A percentile compares a stretch with the other conserved stretches of the same genome.
phyloP scores from a whole-genome alignment of 208 protist genomes.

The Herpetomonas tarakana region DNA sequence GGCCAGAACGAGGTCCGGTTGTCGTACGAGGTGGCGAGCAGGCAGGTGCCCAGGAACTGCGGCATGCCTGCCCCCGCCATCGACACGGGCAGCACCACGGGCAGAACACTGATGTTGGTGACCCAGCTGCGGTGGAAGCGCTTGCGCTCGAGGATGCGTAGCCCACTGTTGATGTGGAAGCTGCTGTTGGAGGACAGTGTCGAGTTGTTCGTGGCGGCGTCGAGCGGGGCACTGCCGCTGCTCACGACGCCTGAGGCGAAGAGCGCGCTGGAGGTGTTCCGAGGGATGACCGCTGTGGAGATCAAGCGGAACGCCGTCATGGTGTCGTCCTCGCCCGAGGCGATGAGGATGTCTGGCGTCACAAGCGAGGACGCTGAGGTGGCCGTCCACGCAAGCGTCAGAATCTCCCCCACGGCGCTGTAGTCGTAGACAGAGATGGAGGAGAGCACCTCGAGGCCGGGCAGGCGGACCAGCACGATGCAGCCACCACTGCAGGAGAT shows the following conservation, averaged over 20 bases:
- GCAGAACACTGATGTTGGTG: slow-evolving; percentile 38
- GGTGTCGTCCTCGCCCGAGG: slow-evolving; percentile 75
- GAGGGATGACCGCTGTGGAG: neutral
- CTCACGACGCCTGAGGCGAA: slow-evolving; percentile 7
- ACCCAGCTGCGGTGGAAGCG: slow-evolving; percentile 81
- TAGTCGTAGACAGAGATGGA: slow-evolving; percentile 46
- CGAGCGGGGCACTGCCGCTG: slow-evolving; percentile 11
- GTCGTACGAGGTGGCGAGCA: slow-evolving; percentile 76
- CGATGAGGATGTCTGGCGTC: slow-evolving; percentile 61
- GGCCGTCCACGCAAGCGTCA: slow-evolving; percentile 60
- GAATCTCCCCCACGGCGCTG: slow-evolving; percentile 65
- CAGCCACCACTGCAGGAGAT: slow-evolving; percentile 60
- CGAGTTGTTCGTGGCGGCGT: slow-evolving; percentile 7
- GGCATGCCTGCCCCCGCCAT: slow-evolving; percentile 34
- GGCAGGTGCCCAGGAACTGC: slow-evolving; percentile 31
- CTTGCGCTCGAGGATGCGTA: slow-evolving; percentile 52
- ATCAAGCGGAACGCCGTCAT: slow-evolving; percentile 68
- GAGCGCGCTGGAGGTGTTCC: slow-evolving; percentile 1
- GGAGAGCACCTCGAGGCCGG: slow-evolving; percentile 47
- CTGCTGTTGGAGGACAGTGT: slow-evolving; percentile 8
- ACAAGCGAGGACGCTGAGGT: slow-evolving; percentile 30
- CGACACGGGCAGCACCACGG: slow-evolving; percentile 29
- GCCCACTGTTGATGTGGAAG: slow-evolving; percentile 11
- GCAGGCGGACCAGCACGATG: slow-evolving; percentile 53
- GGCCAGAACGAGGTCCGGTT: slow-evolving; percentile 78